Base-by-base conservation (phyloP, 345 rosid genomes). In the Salix suchowensis region DNA sequence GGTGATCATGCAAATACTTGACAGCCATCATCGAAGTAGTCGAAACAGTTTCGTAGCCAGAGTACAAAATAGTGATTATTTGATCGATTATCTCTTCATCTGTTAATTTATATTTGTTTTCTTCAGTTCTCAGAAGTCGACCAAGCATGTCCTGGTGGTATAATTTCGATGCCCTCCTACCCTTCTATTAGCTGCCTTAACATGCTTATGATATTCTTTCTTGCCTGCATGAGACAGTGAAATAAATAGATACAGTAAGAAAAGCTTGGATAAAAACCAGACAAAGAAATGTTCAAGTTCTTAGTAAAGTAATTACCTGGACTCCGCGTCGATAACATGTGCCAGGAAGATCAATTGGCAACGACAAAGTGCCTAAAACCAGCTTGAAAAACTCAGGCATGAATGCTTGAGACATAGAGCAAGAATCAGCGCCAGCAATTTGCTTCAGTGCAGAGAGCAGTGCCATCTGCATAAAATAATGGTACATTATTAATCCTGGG, bases 31-130 rank as follows among this genome's bases (percentile, higher is more conserved):
- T 91, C 40, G 91, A 73, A 8, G 97, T 93, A 5, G 89, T 86
- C 5, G 98, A 93, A 64, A 93, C 92, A 10, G 97, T 93, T 79
- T 93, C 97, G 46, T 90, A 93, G 21, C 96, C 94, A 1, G 98
- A 90, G 75, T 93, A 89, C 64, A 91, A 68, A 50, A 93, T 85
- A 13, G 97, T 86, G 19, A 93, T 91, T 1, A 88, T 80, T 80
- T 89, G 98, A 80, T 93, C 98, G 32, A 88, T 71, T 54, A 89
- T 88, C 82, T 93, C 92, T 55, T 89, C 94, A 55, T 91, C 98
- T 8, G 71, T 86, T 67, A 91, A 78, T 10, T 12, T 72, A 34
- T 86, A 85, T 74, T 81, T 84, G 26, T 79, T 80, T 34, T 83
- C 91, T 75, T 91, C 85, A 54, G 76, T 80, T 65, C 75, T 84